A percentile compares a stretch with the other conserved stretches of the same genome.
phyloP scores from a whole-genome alignment of 2,329 filamentous ascomycete genomes.

The Venturia asperata region DNA sequence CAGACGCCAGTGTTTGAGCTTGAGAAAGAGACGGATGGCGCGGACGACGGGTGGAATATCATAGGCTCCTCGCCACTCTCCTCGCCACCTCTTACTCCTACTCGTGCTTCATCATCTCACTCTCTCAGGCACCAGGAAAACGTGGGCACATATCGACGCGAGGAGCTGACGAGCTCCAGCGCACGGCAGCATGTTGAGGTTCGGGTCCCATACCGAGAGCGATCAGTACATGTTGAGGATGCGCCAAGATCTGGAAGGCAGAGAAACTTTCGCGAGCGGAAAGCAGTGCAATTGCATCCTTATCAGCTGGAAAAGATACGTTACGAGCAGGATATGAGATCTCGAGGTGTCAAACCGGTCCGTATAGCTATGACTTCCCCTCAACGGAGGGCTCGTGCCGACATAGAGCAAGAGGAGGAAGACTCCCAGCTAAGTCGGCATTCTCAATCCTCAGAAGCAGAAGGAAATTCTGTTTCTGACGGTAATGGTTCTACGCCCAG shows the following conservation, averaged over 20 bases:
- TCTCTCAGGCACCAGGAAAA: background rate
- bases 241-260: constrained; percentile 17
- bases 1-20: background rate
- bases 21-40: background rate
- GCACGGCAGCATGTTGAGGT: constrained; percentile 12
- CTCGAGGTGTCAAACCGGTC: constrained; percentile 39
- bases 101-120: background rate
- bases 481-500: background rate
- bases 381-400: background rate
- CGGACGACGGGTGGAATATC: background rate
- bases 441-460: constrained; percentile 14
- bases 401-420: constrained; percentile 18
- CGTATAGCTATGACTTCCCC: constrained; percentile 25
- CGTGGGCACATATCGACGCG: background rate
- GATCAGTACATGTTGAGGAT: constrained; percentile 3
- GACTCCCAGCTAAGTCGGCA: constrained; percentile 24
- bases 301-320: constrained; percentile 40
- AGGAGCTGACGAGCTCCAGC: background rate
- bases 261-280: constrained; percentile 38
- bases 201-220: constrained; percentile 4
- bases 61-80: constrained; percentile 10
- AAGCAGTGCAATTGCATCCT: constrained; percentile 44
- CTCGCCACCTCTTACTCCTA: background rate
- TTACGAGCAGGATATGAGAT: constrained; percentile 38
- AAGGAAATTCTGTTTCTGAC: background rate